A percentile compares a stretch with the other conserved stretches of the same genome.
phyloP scores from a whole-genome alignment of 768 basidiomycete genomes.

The Lentinula sp. region DNA sequence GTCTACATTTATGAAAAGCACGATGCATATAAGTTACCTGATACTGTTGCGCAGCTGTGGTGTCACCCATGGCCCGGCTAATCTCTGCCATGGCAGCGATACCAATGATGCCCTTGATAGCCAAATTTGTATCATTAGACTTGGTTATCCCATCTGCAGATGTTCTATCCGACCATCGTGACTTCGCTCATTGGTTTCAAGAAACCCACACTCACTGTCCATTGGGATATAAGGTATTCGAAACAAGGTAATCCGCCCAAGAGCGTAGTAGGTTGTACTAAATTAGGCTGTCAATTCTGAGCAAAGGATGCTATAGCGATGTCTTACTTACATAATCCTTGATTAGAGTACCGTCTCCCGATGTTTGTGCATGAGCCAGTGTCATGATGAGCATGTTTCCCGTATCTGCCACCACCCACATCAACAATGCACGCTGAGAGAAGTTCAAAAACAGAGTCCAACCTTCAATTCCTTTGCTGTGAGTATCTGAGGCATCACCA shows the following conservation, averaged over 20 bases:
- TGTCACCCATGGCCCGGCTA: slow-evolving; percentile 4
- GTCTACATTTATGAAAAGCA: neutral
- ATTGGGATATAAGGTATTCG: slow-evolving; percentile 1
- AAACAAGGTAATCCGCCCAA: slow-evolving; percentile 5
- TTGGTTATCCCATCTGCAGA: neutral
- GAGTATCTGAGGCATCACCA: neutral
- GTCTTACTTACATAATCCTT: slow-evolving; percentile 10
- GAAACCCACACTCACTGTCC: slow-evolving; percentile 4
- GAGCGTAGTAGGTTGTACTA: slow-evolving; percentile 1
- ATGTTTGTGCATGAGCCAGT: slow-evolving; percentile 19
- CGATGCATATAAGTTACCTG: neutral
- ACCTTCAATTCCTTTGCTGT: neutral
- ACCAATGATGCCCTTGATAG: slow-evolving; percentile 13
- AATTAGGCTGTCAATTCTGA: neutral
- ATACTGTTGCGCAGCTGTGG: slow-evolving; percentile 4
- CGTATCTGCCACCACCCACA: slow-evolving; percentile 12
- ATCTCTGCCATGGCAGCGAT: slow-evolving; percentile 14
- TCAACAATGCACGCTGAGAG: neutral
- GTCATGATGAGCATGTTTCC: slow-evolving; percentile 30
- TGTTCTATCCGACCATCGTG: neutral
- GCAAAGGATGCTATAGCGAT: neutral
- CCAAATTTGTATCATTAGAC: slow-evolving; percentile 10
- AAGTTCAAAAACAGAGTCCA: neutral
- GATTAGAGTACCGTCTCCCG: slow-evolving; percentile 20
- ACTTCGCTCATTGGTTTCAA: neutral